Evolutionary conservation across 306 rosid genomes (phyloP).

Genomic region (Dalbergia cultrata): DNA sequence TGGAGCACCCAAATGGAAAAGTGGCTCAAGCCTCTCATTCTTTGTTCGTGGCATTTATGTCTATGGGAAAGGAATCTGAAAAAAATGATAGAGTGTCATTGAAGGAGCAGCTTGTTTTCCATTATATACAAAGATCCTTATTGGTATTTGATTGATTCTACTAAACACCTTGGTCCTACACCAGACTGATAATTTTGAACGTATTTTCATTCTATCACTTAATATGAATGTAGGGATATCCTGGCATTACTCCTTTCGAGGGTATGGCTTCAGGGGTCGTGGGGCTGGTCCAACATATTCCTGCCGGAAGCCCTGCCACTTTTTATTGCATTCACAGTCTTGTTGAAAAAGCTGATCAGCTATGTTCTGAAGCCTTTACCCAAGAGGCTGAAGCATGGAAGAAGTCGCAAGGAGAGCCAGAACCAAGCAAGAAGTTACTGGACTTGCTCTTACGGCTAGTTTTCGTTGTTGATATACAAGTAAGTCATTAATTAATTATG

Average conservation of each 20-base stretch:
- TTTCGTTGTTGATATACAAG: slow-evolving; percentile 90
- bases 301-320: slow-evolving; percentile 92
- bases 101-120: slow-evolving; percentile 93
- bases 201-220: slow-evolving; percentile 29
- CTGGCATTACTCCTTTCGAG: slow-evolving; percentile 87
- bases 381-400: slow-evolving; percentile 71
- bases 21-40: slow-evolving; percentile 90
- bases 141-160: slow-evolving; percentile 57
- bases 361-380: slow-evolving; percentile 62
- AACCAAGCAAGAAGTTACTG: slow-evolving; percentile 83
- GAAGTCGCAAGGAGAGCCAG: slow-evolving; percentile 84
- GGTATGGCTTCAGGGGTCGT: slow-evolving; percentile 96
- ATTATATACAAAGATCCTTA: slow-evolving; percentile 80
- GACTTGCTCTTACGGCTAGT: slow-evolving; percentile 81
- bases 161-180: slow-evolving; percentile 31
- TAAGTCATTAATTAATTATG: slow-evolving; percentile 42
- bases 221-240: slow-evolving; percentile 75
- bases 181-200: slow-evolving; percentile 17
- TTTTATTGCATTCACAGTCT: slow-evolving; percentile 80
- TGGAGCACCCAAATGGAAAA: slow-evolving; percentile 89
- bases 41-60: slow-evolving; percentile 69
- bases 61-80: slow-evolving; percentile 71
- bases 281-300: slow-evolving; percentile 81
- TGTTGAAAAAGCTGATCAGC: slow-evolving; percentile 66
- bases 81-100: slow-evolving; percentile 58